These are phyloP conservation scores for Lasiosphaeriaceae sp. DNA, from an alignment of 495 filamentous ascomycete genomes.

Conservation along the genomic window DNA sequence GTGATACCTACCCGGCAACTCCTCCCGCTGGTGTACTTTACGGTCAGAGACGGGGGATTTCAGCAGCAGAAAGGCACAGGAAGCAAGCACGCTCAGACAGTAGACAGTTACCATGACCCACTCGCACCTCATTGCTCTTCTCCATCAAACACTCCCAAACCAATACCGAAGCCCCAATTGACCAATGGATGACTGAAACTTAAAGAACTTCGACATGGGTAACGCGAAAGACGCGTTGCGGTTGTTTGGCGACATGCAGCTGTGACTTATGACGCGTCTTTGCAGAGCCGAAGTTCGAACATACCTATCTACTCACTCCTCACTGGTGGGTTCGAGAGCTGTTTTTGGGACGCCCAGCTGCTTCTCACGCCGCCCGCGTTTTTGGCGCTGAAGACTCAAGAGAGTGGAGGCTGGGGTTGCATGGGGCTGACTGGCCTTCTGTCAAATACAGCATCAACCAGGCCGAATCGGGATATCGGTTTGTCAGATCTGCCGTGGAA, in stretches of 20 bases:
- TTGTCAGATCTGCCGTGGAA: too few species aligned
- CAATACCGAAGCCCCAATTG: slow-evolving; percentile 5
- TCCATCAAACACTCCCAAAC: slow-evolving; percentile 7
- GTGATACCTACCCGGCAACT: not conserved
- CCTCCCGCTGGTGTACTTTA: not conserved
- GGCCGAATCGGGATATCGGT: too few species aligned
- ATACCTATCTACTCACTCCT: too few species aligned
- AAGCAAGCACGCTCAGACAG: slow-evolving; percentile 7
- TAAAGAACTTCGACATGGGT: slow-evolving; percentile 3
- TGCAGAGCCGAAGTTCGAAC: too few species aligned
- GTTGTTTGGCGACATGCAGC: slow-evolving; percentile 1
- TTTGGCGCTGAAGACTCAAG: too few species aligned
- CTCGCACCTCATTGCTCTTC: not conserved
- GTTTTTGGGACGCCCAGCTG: too few species aligned
- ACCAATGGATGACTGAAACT: slow-evolving; percentile 14
- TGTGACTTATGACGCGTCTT: too few species aligned
- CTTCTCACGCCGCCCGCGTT: too few species aligned
- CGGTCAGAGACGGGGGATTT: not conserved
- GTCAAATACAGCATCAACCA: too few species aligned
- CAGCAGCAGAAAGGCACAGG: not conserved
- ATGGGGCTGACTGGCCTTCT: too few species aligned
- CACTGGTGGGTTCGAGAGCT: too few species aligned
- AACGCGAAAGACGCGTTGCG: slow-evolving; percentile 20
- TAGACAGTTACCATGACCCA: not conserved
- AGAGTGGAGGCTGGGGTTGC: too few species aligned